Conservation (phyloP, 805 yeast genomes). For the Yarrowia sp. region DNA sequence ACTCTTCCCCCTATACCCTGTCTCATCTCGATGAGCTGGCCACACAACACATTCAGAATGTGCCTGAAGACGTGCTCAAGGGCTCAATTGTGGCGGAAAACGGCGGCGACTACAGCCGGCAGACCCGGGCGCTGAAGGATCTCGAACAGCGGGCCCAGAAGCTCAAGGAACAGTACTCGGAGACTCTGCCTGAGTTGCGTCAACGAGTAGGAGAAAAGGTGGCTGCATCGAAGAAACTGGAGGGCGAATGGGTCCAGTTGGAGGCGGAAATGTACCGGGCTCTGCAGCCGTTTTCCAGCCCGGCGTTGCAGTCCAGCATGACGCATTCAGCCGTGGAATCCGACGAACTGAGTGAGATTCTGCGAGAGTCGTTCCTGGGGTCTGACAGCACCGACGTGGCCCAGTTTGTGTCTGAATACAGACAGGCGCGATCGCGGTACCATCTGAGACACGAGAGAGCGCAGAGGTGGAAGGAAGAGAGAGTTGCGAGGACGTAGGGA, state of each 20-base stretch:
- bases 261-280: conserved; percentile 51
- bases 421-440: conserved; percentile 53
- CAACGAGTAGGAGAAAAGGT: conserved; percentile 37
- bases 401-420: conserved; percentile 55
- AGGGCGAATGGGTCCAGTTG: conserved; percentile 51
- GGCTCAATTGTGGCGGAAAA: conserved; percentile 28
- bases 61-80: conserved; percentile 12
- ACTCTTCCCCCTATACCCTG: conserved; percentile 9
- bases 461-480: conserved; percentile 56
- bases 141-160: conserved; percentile 28
- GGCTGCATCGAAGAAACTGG: conserved; percentile 44
- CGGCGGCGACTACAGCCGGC: conserved; percentile 28
- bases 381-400: conserved; percentile 46
- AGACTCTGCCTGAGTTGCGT: conserved; percentile 44
- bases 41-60: conserved; percentile 7
- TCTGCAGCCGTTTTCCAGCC: conserved; percentile 52
- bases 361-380: conserved; percentile 50
- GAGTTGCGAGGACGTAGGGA: conserved; percentile 46
- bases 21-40: conserved; percentile 15
- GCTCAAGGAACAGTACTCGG: conserved; percentile 46
- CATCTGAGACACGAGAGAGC: conserved; percentile 58
- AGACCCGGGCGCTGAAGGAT: conserved; percentile 29
- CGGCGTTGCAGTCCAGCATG: conserved; percentile 49
- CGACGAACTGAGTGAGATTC: conserved; percentile 49
- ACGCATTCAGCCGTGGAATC: conserved; percentile 49